Conservation (phyloP, 805 yeast species). For the Kazachstania viticola region DNA sequence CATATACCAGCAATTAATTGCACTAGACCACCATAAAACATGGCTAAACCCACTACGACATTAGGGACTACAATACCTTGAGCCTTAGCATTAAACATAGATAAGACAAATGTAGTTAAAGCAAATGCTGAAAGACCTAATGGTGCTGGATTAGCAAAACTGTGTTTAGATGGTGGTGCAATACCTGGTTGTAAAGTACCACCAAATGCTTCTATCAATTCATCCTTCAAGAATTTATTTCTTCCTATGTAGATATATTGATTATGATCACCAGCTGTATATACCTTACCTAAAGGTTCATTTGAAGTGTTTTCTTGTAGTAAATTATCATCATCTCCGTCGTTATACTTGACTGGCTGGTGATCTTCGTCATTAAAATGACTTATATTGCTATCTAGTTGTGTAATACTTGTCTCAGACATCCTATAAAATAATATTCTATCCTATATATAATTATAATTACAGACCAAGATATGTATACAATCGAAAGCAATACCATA, state of each 20-base stretch:
- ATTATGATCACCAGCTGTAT: constrained; percentile 35
- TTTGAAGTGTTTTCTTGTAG: constrained; percentile 3
- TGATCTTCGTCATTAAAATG: too few relatives aligned
- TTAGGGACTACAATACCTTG: constrained; percentile 40
- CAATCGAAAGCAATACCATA: too few relatives aligned
- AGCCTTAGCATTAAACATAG: constrained; percentile 43
- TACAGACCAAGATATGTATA: too few relatives aligned
- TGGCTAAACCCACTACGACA: constrained; percentile 44
- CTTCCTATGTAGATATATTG: constrained; percentile 63
- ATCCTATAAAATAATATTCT: too few relatives aligned
- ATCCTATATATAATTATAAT: too few relatives aligned
- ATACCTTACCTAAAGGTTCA: not conserved
- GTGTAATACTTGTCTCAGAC: too few relatives aligned
- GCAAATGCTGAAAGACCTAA: constrained; percentile 53
- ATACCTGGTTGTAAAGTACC: constrained; percentile 72
- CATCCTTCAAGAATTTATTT: constrained; percentile 52
- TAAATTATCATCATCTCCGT: too few relatives aligned
- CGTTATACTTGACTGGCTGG: too few relatives aligned
- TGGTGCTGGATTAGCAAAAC: constrained; percentile 56
- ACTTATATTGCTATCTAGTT: too few relatives aligned
- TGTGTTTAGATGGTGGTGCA: constrained; percentile 41
- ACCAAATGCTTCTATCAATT: constrained; percentile 59
- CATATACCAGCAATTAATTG: constrained; percentile 56
- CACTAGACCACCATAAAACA: constrained; percentile 51
- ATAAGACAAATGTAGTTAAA: constrained; percentile 47